phyloP scores from a whole-genome alignment of 192 early-diverging fungal species.

The Podila epigama region DNA sequence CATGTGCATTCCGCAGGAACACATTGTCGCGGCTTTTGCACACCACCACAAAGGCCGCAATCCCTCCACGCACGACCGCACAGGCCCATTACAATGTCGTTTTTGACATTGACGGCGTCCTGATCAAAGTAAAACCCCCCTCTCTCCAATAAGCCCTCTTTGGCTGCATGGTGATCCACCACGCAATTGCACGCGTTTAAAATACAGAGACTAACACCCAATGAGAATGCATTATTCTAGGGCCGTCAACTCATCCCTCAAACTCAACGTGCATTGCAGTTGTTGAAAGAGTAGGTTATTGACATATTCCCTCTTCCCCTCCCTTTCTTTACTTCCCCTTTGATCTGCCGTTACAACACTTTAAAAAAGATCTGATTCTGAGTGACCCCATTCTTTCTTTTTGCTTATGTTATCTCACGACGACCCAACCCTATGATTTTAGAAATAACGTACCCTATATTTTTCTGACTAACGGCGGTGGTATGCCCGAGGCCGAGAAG shows the following conservation, averaged over 20 bases:
- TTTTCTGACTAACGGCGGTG: slow-evolving; percentile 90
- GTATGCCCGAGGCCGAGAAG: slow-evolving; percentile 76
- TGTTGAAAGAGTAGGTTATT: slow-evolving; percentile 64
- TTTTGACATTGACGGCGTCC: slow-evolving; percentile 90
- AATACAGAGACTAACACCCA: neutral
- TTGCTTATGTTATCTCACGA: too few relatives aligned
- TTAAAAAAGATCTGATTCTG: slow-evolving; percentile 44
- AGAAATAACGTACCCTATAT: slow-evolving; percentile 74
- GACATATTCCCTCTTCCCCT: too few relatives aligned
- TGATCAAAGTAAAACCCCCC: slow-evolving; percentile 67
- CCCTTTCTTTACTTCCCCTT: too few relatives aligned
- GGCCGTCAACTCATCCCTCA: slow-evolving; percentile 74
- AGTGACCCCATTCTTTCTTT: too few relatives aligned
- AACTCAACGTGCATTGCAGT: slow-evolving; percentile 67
- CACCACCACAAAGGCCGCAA: neutral
- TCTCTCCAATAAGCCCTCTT: neutral
- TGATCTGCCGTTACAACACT: too few relatives aligned
- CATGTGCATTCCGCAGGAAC: neutral
- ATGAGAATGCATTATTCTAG: slow-evolving; percentile 15
- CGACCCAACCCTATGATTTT: slow-evolving; percentile 20
- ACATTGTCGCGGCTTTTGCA: slow-evolving; percentile 1
- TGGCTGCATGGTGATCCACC: too few relatives aligned
- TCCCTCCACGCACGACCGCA: too few relatives aligned
- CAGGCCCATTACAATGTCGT: slow-evolving; percentile 53
- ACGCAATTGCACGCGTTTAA: neutral